These are phyloP conservation scores for Debaryomyces sp. DNA, from an alignment of 1,139 yeast genomes.

Conservation along the genomic window DNA sequence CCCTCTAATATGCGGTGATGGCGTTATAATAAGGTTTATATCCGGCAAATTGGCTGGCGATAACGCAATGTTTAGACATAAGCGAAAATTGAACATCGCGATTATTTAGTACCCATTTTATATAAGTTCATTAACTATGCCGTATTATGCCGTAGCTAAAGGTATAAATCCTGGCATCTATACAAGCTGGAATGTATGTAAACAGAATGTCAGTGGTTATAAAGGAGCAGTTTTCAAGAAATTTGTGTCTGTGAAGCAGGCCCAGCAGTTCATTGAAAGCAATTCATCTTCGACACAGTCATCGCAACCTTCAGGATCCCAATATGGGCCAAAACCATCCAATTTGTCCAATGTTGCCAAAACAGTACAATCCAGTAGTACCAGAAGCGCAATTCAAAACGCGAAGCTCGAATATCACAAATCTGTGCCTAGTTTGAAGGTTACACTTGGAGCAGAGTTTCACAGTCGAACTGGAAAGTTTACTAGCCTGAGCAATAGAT, in stretches of 20 bases:
- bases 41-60: neutral
- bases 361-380: neutral
- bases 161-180: slow-evolving; percentile 60
- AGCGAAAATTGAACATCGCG: slow-evolving; percentile 4
- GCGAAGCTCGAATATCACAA: neutral
- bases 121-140: slow-evolving; percentile 16
- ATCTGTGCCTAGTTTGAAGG: neutral
- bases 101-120: neutral
- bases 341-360: neutral
- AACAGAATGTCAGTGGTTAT: slow-evolving; percentile 51
- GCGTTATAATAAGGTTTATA: neutral
- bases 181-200: slow-evolving; percentile 53
- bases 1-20: neutral
- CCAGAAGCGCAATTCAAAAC: neutral
- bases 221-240: slow-evolving; percentile 58
- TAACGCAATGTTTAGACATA: neutral
- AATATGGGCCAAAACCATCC: no score
- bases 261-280: slow-evolving; percentile 10
- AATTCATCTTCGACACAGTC: neutral
- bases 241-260: slow-evolving; percentile 35
- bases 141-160: slow-evolving; percentile 60
- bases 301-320: neutral
- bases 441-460: slow-evolving; percentile 3
- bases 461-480: slow-evolving; percentile 2
- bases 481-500: neutral